Evolutionary conservation across 2,329 filamentous ascomycete species (phyloP).

Genomic region (Aspergillus intermedius): DNA sequence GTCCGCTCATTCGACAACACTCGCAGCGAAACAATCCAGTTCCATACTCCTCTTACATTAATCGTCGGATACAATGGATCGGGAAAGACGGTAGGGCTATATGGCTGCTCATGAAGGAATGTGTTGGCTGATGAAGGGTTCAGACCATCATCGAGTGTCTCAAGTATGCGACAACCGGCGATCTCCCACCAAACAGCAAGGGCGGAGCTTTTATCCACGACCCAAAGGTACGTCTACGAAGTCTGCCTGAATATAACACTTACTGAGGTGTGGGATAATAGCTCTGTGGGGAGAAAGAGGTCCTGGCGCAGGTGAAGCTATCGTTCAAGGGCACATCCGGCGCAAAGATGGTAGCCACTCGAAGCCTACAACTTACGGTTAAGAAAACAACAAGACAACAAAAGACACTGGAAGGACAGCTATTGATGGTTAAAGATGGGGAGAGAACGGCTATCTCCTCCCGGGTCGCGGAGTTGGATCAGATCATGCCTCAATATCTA

Average conservation of each 20-base stretch:
- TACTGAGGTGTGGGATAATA: slow-evolving; percentile 23
- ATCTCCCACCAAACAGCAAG: slow-evolving; percentile 82
- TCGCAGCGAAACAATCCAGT: slow-evolving; percentile 71
- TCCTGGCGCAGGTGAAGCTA: slow-evolving; percentile 85
- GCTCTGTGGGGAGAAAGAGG: slow-evolving; percentile 78
- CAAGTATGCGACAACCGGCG: slow-evolving; percentile 94
- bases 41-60: slow-evolving; percentile 83
- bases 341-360: slow-evolving; percentile 71
- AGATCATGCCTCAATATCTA: slow-evolving; percentile 75
- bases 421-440: slow-evolving; percentile 70
- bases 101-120: no score
- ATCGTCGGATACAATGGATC: slow-evolving; percentile 98
- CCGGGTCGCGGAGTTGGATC: slow-evolving; percentile 72
- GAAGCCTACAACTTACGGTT: slow-evolving; percentile 77
- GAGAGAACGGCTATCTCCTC: slow-evolving; percentile 74
- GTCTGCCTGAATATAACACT: not conserved
- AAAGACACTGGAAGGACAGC: slow-evolving; percentile 77
- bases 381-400: slow-evolving; percentile 71
- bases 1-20: slow-evolving; percentile 79
- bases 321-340: slow-evolving; percentile 75
- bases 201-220: slow-evolving; percentile 94
- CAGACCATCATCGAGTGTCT: slow-evolving; percentile 95
- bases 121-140: not conserved
- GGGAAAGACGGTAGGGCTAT: slow-evolving; percentile 70
- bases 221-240: slow-evolving; percentile 58